These are phyloP conservation scores for Neurospora sp. DNA, from an alignment of 495 filamentous ascomycete genomes.

Conservation along the genomic window DNA sequence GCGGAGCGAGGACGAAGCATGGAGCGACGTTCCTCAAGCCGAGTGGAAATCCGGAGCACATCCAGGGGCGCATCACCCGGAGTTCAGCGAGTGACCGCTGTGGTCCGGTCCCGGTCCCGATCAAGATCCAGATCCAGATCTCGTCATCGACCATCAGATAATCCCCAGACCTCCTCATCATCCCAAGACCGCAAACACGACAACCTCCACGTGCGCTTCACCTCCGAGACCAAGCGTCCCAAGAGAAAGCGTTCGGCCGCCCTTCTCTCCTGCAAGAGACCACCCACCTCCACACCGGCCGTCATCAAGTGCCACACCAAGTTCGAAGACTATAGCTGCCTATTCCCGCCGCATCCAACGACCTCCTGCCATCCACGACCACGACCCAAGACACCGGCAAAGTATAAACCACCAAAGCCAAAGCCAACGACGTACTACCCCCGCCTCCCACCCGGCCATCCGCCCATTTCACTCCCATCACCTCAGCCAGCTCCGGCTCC, in stretches of 20 bases:
- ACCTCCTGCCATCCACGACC: neutral
- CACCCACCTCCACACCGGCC: neutral
- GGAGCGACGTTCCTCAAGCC: neutral
- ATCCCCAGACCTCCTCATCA: neutral
- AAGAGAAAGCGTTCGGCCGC: neutral
- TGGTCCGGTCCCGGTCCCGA: neutral
- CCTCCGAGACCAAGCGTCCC: neutral
- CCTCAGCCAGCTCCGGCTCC: neutral
- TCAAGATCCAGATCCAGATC: neutral
- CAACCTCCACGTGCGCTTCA: neutral
- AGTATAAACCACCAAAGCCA: neutral
- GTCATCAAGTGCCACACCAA: neutral
- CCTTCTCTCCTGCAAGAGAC: neutral
- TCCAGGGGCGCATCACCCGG: neutral
- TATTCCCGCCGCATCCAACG: neutral
- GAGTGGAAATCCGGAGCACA: neutral
- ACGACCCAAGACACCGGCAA: neutral
- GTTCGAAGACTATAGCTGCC: neutral
- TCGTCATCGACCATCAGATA: neutral
- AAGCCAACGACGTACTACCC: neutral
- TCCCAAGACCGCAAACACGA: neutral
- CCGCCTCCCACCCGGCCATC: neutral
- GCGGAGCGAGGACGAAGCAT: neutral
- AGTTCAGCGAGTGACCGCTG: neutral
- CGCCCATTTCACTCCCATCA: neutral